Percentiles rank a stretch among this genome's conserved stretches.
Conservation (phyloP, 2,329 filamentous ascomycete genomes). For the Colletotrichum sublineola region DNA sequence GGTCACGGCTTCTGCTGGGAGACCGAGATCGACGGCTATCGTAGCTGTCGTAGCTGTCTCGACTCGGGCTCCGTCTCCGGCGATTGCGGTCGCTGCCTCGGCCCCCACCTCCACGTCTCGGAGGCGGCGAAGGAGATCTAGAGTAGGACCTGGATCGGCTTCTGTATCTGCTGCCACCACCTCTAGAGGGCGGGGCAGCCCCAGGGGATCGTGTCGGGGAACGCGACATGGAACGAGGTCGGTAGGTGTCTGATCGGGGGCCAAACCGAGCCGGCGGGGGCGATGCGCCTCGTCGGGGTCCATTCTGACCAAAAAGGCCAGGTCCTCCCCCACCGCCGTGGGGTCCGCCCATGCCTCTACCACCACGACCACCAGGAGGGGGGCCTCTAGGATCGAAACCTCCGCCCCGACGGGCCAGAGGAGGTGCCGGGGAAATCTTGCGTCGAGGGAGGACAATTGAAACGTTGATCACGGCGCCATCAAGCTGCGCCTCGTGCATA, state of each 20-base stretch:
- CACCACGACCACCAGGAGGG: constrained; percentile 49
- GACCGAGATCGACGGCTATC: constrained; percentile 49
- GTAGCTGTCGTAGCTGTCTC: constrained; percentile 59
- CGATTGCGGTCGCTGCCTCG: constrained; percentile 48
- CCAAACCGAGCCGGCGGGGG: constrained; percentile 55
- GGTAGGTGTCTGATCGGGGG: constrained; percentile 69
- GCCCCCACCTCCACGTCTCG: constrained; percentile 50
- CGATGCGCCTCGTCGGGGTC: constrained; percentile 55
- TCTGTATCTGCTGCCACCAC: constrained; percentile 57
- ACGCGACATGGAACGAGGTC: constrained; percentile 70
- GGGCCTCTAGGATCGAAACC: constrained; percentile 69
- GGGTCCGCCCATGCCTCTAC: constrained; percentile 43
- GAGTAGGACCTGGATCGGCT: constrained; percentile 62
- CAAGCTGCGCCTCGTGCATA: constrained; percentile 98
- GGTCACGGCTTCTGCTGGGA: constrained; percentile 35
- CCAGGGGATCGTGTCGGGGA: constrained; percentile 59
- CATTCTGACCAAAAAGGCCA: constrained; percentile 52
- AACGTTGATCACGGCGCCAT: constrained; percentile 85
- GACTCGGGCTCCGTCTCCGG: constrained; percentile 47
- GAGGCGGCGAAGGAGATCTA: constrained; percentile 58
- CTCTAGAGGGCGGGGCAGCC: constrained; percentile 47
- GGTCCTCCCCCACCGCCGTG: constrained; percentile 53
- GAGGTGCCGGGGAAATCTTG: constrained; percentile 85
- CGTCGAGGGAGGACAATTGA: constrained; percentile 88
- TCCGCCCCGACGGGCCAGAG: constrained; percentile 73